Conservation (phyloP, 306 rosid species). For the Cicer arietinum region DNA sequence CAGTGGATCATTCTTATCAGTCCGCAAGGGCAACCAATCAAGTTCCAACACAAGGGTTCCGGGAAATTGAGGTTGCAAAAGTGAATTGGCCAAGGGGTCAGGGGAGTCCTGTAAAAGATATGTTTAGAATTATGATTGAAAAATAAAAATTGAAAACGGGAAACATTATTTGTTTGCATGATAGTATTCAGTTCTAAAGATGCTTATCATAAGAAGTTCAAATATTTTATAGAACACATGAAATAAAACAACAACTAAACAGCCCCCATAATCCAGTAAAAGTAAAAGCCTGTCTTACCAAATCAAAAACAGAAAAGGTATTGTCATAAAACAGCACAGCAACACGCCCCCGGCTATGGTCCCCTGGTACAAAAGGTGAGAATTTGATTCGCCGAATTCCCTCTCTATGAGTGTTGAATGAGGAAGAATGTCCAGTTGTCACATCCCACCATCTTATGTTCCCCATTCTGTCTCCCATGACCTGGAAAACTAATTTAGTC, state of each 20-base stretch:
- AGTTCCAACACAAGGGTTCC: slow-evolving; percentile 94
- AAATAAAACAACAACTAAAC: slow-evolving; percentile 23
- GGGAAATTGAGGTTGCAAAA: slow-evolving; percentile 90
- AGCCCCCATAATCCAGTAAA: slow-evolving; percentile 26
- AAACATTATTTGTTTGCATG: slow-evolving; percentile 39
- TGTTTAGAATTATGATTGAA: slow-evolving; percentile 30
- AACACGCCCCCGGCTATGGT: slow-evolving; percentile 87
- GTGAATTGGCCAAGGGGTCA: slow-evolving; percentile 93
- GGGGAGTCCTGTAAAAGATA: slow-evolving; percentile 74
- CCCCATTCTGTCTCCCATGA: slow-evolving; percentile 97
- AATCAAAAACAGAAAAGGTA: slow-evolving; percentile 93
- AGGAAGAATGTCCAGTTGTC: slow-evolving; percentile 88
- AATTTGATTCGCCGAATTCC: slow-evolving; percentile 93
- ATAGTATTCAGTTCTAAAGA: slow-evolving; percentile 33
- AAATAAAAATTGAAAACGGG: slow-evolving; percentile 29
- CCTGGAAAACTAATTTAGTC: slow-evolving; percentile 66
- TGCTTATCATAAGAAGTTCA: slow-evolving; percentile 22
- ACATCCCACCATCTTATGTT: slow-evolving; percentile 99
- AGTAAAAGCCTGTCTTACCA: slow-evolving; percentile 61
- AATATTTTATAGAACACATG: slow-evolving; percentile 23
- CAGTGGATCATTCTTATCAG: slow-evolving; percentile 79
- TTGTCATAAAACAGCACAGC: slow-evolving; percentile 94
- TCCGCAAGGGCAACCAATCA: slow-evolving; percentile 97
- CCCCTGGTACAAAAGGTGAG: slow-evolving; percentile 91
- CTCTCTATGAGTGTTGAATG: slow-evolving; percentile 92